These are phyloP conservation scores for Vigna hirtella DNA, from an alignment of 306 rosid genomes.

Conservation along the genomic window DNA sequence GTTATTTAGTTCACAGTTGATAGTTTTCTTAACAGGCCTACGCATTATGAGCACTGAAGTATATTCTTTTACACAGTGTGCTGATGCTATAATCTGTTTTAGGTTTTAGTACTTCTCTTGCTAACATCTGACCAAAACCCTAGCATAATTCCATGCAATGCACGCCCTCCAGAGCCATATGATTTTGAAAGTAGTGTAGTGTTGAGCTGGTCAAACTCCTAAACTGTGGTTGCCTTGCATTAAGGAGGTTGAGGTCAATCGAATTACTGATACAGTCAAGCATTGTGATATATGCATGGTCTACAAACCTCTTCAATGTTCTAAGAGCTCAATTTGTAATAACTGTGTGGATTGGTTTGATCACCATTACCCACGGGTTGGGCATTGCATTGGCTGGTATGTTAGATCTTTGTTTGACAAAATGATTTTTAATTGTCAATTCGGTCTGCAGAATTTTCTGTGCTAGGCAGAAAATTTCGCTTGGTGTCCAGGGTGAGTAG, in stretches of 20 bases:
- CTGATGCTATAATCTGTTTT: slow-evolving; percentile 42
- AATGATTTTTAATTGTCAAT: slow-evolving; percentile 12
- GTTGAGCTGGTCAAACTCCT: slow-evolving; percentile 90
- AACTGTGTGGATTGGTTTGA: slow-evolving; percentile 92
- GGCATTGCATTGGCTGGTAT: slow-evolving; percentile 86
- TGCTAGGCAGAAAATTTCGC: background rate
- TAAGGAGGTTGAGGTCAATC: slow-evolving; percentile 89
- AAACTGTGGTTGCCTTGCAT: slow-evolving; percentile 83
- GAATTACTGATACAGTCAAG: slow-evolving; percentile 74
- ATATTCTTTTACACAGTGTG: background rate
- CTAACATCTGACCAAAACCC: slow-evolving; percentile 95
- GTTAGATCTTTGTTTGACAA: slow-evolving; percentile 43
- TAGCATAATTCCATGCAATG: slow-evolving; percentile 90
- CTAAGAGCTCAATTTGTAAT: slow-evolving; percentile 96
- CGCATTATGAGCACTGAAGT: background rate
- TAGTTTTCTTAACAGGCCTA: too few relatives aligned
- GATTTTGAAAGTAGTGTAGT: slow-evolving; percentile 69
- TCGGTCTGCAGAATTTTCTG: background rate
- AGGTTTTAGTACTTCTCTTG: slow-evolving; percentile 80
- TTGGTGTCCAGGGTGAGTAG: slow-evolving; percentile 26
- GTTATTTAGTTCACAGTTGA: too few relatives aligned
- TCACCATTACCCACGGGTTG: slow-evolving; percentile 98
- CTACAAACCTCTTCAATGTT: slow-evolving; percentile 95
- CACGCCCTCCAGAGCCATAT: slow-evolving; percentile 94
- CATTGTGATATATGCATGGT: slow-evolving; percentile 98